Conservation (phyloP, 805 yeast species). For the Henningerozyma blattae region DNA sequence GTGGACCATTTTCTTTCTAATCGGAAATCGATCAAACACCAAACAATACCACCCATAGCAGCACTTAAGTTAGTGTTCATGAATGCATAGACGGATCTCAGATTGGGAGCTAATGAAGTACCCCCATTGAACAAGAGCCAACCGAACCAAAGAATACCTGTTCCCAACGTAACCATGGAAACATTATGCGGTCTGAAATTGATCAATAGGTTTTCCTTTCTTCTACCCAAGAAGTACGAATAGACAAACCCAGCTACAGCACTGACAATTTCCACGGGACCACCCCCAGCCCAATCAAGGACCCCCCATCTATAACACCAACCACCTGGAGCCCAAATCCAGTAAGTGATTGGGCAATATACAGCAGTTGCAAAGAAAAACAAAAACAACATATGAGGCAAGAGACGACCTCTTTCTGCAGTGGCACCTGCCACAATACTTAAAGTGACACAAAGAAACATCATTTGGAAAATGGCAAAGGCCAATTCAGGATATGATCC, state of each 20-base stretch:
- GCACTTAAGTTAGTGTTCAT: constrained; percentile 88
- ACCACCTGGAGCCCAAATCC: constrained; percentile 91
- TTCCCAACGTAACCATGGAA: constrained; percentile 81
- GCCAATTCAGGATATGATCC: constrained; percentile 67
- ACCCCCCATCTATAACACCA: constrained; percentile 94
- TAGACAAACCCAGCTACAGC: constrained; percentile 87
- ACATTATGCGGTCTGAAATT: constrained; percentile 94
- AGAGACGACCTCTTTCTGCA: constrained; percentile 84
- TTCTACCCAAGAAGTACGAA: constrained; percentile 67
- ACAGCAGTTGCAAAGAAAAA: constrained; percentile 87
- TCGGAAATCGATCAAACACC: constrained; percentile 85
- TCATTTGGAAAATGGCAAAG: constrained; percentile 78
- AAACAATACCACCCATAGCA: constrained; percentile 78
- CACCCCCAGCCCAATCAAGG: constrained; percentile 95
- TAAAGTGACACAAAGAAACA: constrained; percentile 83
- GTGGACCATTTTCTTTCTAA: constrained; percentile 86
- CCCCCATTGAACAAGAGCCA: constrained; percentile 96
- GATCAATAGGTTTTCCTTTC: constrained; percentile 63
- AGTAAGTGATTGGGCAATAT: constrained; percentile 87
- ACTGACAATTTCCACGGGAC: constrained; percentile 87
- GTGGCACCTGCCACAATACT: constrained; percentile 88
- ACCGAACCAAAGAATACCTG: constrained; percentile 80
- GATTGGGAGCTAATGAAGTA: constrained; percentile 68
- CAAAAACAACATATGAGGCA: constrained; percentile 72
- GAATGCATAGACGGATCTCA: constrained; percentile 79